Percentiles rank a stretch among this genome's conserved stretches.
Evolutionary conservation across 2,329 filamentous ascomycete genomes (phyloP).

Genomic region (Pseudogymnoascus sp.): DNA sequence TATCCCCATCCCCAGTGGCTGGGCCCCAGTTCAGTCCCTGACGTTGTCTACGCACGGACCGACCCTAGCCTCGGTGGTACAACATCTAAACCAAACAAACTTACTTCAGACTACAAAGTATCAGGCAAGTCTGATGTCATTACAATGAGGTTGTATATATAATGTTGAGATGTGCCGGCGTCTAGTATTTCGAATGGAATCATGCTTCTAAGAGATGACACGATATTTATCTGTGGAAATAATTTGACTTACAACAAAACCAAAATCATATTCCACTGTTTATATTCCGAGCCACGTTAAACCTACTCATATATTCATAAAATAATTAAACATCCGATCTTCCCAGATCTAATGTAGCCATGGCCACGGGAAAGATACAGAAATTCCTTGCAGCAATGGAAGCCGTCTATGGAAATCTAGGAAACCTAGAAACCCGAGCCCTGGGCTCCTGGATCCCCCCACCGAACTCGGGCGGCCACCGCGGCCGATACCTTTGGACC

Average conservation of each 20-base stretch:
- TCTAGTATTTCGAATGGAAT: neutral
- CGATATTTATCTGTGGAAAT: neutral
- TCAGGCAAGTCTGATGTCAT: slow-evolving; percentile 3
- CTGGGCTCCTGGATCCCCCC: slow-evolving; percentile 27
- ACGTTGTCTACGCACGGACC: neutral
- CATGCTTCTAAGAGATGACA: neutral
- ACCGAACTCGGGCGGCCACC: slow-evolving; percentile 42
- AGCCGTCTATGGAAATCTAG: neutral
- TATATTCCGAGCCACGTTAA: neutral
- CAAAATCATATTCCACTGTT: neutral
- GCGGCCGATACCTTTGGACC: slow-evolving; percentile 53
- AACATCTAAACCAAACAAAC: neutral
- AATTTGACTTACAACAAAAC: neutral
- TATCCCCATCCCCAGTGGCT: too few relatives aligned
- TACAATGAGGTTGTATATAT: neutral
- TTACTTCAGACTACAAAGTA: neutral
- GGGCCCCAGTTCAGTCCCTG: too few relatives aligned
- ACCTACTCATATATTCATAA: neutral
- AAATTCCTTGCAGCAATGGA: neutral
- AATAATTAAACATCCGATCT: neutral
- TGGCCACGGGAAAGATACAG: neutral
- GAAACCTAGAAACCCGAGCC: neutral
- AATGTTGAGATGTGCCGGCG: neutral
- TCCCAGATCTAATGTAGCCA: neutral
- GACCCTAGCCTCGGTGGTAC: neutral